Conservation (phyloP, 768 basidiomycete genomes). For the Lentinus tigrinus region DNA sequence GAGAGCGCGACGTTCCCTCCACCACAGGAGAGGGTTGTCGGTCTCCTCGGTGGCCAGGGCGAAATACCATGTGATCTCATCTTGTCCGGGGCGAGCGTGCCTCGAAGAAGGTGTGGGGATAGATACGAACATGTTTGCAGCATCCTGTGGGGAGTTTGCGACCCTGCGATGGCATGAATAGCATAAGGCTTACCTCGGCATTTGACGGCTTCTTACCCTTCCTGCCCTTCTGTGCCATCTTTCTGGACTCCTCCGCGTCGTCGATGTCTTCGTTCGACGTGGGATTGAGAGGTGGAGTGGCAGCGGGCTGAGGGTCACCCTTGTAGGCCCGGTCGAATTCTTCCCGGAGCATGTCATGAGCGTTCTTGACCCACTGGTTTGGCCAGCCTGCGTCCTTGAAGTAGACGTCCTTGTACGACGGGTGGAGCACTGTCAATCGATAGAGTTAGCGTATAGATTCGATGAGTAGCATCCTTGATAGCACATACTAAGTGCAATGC, state of each 20-base stretch:
- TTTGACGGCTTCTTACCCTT: too few relatives aligned
- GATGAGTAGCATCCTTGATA: background rate
- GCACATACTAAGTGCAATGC: constrained; percentile 31
- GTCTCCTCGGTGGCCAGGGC: constrained; percentile 25
- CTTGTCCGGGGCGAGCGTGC: constrained; percentile 11
- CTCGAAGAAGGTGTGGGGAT: constrained; percentile 16
- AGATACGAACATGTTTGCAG: constrained; percentile 32
- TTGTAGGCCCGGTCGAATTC: background rate
- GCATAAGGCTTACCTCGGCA: too few relatives aligned
- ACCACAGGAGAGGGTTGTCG: constrained; percentile 30
- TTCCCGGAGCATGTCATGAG: background rate
- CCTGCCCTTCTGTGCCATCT: too few relatives aligned
- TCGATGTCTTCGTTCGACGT: too few relatives aligned
- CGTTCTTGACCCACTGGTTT: constrained; percentile 2
- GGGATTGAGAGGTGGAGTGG: background rate
- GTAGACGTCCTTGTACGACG: constrained; percentile 8
- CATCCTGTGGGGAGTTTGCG: background rate
- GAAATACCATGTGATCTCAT: constrained; percentile 33
- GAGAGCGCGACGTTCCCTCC: constrained; percentile 20
- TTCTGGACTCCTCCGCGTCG: too few relatives aligned
- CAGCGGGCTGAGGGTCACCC: background rate
- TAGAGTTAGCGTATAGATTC: background rate
- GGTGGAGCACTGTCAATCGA: constrained; percentile 10
- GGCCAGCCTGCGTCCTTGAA: constrained; percentile 9
- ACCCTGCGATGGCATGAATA: too few relatives aligned